Evolutionary conservation across 1,139 yeast species (phyloP).

Genomic region (Saccharomycopsis hybrid): DNA sequence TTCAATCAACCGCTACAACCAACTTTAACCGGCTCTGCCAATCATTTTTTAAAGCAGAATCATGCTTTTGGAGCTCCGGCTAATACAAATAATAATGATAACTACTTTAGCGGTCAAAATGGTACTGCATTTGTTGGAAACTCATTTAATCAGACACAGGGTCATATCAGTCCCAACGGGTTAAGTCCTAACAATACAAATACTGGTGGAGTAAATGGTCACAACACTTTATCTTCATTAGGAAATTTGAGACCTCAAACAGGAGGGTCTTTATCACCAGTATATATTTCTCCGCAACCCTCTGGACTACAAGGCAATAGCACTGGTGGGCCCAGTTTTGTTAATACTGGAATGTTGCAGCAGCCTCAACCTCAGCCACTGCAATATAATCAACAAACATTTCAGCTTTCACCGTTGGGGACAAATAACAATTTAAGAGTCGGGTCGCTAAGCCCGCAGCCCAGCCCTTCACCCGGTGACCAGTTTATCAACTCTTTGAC

Average conservation of each 20-base stretch:
- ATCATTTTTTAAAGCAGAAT: constrained; percentile 23
- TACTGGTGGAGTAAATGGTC: constrained; percentile 1
- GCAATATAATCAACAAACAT: not conserved
- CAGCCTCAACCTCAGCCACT: not conserved
- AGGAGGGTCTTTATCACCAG: constrained; percentile 1
- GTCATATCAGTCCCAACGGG: constrained; percentile 3
- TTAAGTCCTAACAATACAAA: constrained; percentile 15
- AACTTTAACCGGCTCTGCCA: constrained; percentile 50
- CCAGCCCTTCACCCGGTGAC: constrained; percentile 7
- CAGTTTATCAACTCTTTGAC: constrained; percentile 16
- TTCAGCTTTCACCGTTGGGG: constrained; percentile 1
- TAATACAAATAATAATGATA: not conserved
- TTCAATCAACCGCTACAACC: constrained; percentile 36
- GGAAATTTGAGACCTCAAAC: not conserved
- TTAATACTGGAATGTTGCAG: not conserved
- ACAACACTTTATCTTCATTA: not conserved
- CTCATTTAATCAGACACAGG: not conserved
- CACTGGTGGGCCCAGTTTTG: not conserved
- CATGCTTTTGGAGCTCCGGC: constrained; percentile 3
- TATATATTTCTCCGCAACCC: constrained; percentile 12
- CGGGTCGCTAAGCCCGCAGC: constrained; percentile 11
- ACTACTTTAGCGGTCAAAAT: not conserved
- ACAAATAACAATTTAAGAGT: not conserved
- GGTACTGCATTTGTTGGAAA: not conserved
- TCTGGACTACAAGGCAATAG: constrained; percentile 1